Percentiles rank a stretch among this genome's conserved stretches.
These are phyloP conservation scores for Aspergillus chevalieri DNA, from an alignment of 2,329 filamentous ascomycete species.

Conservation along the genomic window DNA sequence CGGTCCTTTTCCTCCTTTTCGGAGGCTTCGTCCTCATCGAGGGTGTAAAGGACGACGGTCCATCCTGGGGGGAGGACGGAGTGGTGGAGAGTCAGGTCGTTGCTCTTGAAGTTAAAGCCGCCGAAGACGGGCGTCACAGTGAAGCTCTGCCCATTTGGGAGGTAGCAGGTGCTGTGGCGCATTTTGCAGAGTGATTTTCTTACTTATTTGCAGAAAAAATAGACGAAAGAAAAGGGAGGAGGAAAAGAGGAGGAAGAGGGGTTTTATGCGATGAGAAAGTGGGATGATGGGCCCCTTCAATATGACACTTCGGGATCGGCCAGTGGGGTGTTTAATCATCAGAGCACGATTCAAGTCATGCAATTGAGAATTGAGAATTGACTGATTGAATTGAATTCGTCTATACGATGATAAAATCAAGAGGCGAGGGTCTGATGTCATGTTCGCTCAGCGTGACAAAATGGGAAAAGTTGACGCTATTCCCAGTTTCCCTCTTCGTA, in stretches of 20 bases:
- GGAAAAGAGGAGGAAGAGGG: neutral
- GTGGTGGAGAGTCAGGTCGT: slow-evolving; percentile 63
- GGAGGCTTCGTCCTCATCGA: slow-evolving; percentile 38
- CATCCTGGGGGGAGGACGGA: slow-evolving; percentile 71
- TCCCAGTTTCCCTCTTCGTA: neutral
- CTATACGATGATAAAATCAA: neutral
- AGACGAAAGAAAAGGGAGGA: neutral
- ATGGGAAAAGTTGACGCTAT: neutral
- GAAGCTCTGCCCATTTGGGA: slow-evolving; percentile 83
- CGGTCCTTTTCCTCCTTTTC: slow-evolving; percentile 34
- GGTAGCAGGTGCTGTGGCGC: slow-evolving; percentile 40
- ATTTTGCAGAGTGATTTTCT: slow-evolving; percentile 8
- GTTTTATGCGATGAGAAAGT: neutral
- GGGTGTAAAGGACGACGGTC: slow-evolving; percentile 77
- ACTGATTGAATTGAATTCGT: neutral
- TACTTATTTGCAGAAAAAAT: neutral
- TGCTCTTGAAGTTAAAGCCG: slow-evolving; percentile 83
- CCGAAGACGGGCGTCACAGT: slow-evolving; percentile 81
- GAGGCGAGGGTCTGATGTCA: neutral
- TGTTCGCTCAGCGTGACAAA: neutral
- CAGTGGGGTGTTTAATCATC: no score
- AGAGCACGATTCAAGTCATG: no score
- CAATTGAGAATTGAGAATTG: neutral
- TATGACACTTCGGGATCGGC: no score
- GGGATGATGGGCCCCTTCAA: slow-evolving; percentile 1